Evolutionary conservation across 2,329 filamentous ascomycete species (phyloP), one percentile per base, ranked within the genome.

Genomic region (Pseudocercospora fijiensis): DNA sequence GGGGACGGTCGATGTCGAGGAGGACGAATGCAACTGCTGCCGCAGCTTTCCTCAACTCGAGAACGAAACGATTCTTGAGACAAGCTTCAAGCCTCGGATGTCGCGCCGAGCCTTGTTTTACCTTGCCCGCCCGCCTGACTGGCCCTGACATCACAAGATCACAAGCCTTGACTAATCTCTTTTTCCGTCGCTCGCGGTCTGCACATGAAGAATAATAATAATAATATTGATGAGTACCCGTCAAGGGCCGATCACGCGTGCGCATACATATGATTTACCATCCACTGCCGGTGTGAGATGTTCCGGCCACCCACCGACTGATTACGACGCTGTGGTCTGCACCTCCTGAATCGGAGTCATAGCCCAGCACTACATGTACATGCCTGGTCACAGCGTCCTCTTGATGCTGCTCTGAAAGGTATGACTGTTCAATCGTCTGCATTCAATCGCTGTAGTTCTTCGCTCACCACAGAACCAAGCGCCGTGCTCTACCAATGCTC

Each of bases 401-500:
- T 26, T 24, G 45, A 26, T 4, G 18, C 45, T 49, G 18, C 18
- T 49, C 22, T 13, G 18, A 49, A 49, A 49, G 45, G 20, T 49
- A 49, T 49, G 45, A 49, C 45, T 49, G 20, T 49, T 26, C 18
- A 49, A 7, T 20, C 20, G 3, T 49, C 45, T 26, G 9, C 45
- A 49, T 49, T 24, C 45, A 49, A 4, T 16, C 13, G 9, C 45
- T 49, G 11, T 49, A 18, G 8, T 20, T 9, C 33, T 24, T 41
- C 55, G 22, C 18, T 57, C 22, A 47, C 18, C 4, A 47, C 18
- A 47, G 33, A 37, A 37, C 33, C 33, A 37, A 37, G 33, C 33
- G 16, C n/a, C 13, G 33, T 27, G 24, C 47, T 24, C 47, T n/a
- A n/a, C 53, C 22, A 41, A 65, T 63, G 64, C 56, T 55, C 5